phyloP scores from a whole-genome alignment of 1,139 yeast genomes.

The Lodderomyces orthopsilosis region DNA sequence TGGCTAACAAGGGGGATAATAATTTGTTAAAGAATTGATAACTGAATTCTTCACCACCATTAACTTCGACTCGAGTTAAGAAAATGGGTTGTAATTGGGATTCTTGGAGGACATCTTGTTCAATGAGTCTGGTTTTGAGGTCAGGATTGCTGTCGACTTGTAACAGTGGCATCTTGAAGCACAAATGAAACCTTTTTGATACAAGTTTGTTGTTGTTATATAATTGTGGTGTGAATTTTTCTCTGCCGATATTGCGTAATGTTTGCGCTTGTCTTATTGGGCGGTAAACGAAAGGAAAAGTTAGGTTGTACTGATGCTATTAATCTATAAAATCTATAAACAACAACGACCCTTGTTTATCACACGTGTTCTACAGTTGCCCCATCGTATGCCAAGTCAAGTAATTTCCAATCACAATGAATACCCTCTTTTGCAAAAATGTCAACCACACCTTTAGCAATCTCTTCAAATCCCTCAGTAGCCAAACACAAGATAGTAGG shows the following conservation, averaged over 20 bases:
- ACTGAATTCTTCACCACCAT: constrained; percentile 50
- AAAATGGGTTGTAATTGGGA: constrained; percentile 43
- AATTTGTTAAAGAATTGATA: constrained; percentile 45
- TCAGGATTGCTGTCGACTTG: constrained; percentile 16
- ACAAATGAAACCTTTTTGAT: no score
- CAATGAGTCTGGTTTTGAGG: constrained; percentile 27
- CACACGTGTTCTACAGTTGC: constrained; percentile 43
- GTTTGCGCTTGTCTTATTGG: background rate
- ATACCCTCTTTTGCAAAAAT: constrained; percentile 69
- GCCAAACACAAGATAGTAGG: constrained; percentile 96
- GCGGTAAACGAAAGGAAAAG: background rate
- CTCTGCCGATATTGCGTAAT: background rate
- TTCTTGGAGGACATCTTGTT: constrained; percentile 31
- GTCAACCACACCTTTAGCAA: constrained; percentile 70
- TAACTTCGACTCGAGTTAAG: constrained; percentile 44
- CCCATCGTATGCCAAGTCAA: constrained; percentile 87
- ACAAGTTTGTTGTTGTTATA: no score
- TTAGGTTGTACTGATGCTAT: no score
- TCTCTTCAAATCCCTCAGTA: constrained; percentile 79
- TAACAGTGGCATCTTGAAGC: constrained; percentile 10
- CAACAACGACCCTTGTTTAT: no score
- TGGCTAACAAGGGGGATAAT: constrained; percentile 41
- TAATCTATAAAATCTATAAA: background rate
- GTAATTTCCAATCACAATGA: constrained; percentile 74
- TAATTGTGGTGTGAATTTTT: no score